Evolutionary conservation across 1,284 basidiomycete species (phyloP).

Genomic region (Irpex sp.): DNA sequence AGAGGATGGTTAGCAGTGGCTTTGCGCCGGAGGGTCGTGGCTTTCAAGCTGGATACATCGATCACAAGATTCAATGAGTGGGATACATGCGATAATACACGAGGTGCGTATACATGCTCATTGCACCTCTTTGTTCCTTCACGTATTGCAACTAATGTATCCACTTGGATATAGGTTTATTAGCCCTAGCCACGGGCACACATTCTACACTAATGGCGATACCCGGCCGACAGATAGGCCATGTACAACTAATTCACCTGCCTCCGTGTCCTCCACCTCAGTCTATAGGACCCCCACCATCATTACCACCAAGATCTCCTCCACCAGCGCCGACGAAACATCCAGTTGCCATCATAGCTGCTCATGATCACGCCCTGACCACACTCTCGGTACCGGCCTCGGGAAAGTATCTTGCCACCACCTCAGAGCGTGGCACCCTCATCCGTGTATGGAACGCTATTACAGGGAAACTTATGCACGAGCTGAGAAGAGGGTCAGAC

Average conservation of each 20-base stretch:
- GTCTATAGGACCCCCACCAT: slow-evolving; percentile 43
- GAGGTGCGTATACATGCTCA: slow-evolving; percentile 49
- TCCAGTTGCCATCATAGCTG: slow-evolving; percentile 79
- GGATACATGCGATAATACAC: slow-evolving; percentile 87
- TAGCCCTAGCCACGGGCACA: slow-evolving; percentile 76
- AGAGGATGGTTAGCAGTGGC: slow-evolving; percentile 84
- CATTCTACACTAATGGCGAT: slow-evolving; percentile 82
- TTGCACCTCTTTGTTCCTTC: slow-evolving; percentile 1
- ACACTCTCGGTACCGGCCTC: slow-evolving; percentile 76
- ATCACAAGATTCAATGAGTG: slow-evolving; percentile 73
- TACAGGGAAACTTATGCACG: slow-evolving; percentile 74
- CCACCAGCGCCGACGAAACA: slow-evolving; percentile 56
- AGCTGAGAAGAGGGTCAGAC: slow-evolving; percentile 86
- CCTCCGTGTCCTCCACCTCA: slow-evolving; percentile 69
- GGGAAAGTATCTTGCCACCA: slow-evolving; percentile 81
- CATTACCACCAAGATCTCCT: slow-evolving; percentile 43
- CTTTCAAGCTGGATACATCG: slow-evolving; percentile 69
- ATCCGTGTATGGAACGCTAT: slow-evolving; percentile 85
- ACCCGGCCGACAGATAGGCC: slow-evolving; percentile 85
- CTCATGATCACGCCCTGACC: slow-evolving; percentile 79
- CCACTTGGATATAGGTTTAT: slow-evolving; percentile 55
- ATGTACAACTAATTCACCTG: slow-evolving; percentile 87
- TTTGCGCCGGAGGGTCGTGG: slow-evolving; percentile 73
- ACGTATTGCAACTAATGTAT: neutral
- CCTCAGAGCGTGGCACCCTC: slow-evolving; percentile 83